Evolutionary conservation across 306 rosid genomes (phyloP).

Genomic region (Quercus wislizeni): DNA sequence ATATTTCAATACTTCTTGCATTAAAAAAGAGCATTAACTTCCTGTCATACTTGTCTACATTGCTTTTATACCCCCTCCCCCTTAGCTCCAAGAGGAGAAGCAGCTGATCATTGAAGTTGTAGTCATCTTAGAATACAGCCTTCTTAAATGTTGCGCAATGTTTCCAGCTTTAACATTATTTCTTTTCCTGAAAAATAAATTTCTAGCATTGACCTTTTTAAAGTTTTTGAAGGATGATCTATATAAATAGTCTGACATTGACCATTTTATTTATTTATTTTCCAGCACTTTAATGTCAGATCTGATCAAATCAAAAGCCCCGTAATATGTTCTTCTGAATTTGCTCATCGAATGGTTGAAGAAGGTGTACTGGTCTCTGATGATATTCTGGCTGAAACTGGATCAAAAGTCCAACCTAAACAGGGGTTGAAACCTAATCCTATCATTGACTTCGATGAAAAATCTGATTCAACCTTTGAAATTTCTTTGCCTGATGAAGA

Average conservation of each 20-base stretch:
- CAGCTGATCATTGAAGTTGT: no score
- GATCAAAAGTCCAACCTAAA: constrained; percentile 12
- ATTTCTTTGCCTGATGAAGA: constrained; percentile 58
- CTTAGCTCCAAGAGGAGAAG: no score
- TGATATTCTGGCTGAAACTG: neutral
- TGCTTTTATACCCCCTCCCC: no score
- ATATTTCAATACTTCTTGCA: no score
- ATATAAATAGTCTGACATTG: neutral
- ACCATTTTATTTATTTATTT: neutral
- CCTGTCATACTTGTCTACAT: no score
- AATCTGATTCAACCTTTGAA: constrained; percentile 22
- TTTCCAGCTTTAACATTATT: no score
- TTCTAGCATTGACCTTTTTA: no score
- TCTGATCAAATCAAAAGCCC: neutral
- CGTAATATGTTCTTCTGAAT: neutral
- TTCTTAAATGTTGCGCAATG: no score
- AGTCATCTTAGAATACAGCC: no score
- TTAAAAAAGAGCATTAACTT: no score
- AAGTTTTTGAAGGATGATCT: neutral
- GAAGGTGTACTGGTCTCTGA: constrained; percentile 11
- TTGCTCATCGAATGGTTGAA: neutral
- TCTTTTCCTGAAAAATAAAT: no score
- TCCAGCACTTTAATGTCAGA: neutral
- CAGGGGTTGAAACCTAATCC: constrained; percentile 21
- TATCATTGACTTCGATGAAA: constrained; percentile 21